phyloP scores from a whole-genome alignment of 768 basidiomycete species.

The Pulveroboletus sp. region DNA sequence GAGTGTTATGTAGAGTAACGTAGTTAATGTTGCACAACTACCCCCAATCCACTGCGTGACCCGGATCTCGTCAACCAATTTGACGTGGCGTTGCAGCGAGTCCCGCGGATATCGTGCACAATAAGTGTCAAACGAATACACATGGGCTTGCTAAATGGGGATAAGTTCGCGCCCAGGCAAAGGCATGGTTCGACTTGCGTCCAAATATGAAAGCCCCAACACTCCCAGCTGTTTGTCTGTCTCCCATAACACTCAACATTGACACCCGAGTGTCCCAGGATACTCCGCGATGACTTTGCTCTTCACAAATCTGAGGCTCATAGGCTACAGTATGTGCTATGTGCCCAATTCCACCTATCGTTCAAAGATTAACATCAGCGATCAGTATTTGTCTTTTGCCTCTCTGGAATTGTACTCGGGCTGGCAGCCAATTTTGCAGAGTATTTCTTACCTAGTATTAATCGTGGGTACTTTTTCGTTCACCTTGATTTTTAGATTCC shows the following conservation, averaged over 20 bases:
- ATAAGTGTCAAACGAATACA: no score
- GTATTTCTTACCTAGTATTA: conserved; percentile 62
- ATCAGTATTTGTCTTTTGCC: conserved; percentile 37
- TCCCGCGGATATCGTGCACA: no score
- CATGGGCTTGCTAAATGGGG: background rate
- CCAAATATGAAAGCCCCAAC: conserved; percentile 15
- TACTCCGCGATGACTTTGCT: conserved; percentile 51
- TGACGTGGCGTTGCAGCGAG: no score
- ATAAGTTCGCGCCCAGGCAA: background rate
- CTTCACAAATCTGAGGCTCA: conserved; percentile 54
- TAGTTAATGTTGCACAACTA: no score
- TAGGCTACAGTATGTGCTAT: conserved; percentile 48
- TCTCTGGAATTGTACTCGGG: conserved; percentile 59
- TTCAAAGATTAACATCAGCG: conserved; percentile 22
- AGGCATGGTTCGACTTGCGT: conserved; percentile 3
- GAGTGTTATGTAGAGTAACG: conserved; percentile 10
- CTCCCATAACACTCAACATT: conserved; percentile 5
- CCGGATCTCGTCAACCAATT: no score
- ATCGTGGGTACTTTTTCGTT: conserved; percentile 44
- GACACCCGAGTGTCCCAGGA: conserved; percentile 8
- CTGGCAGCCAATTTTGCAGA: conserved; percentile 64
- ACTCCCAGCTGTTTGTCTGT: conserved; percentile 11
- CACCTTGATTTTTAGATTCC: conserved; percentile 1
- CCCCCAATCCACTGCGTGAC: no score
- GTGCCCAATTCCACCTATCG: conserved; percentile 18